A percentile compares a stretch with the other conserved stretches of the same genome.
Evolutionary conservation across 495 filamentous ascomycete species (phyloP).

Genomic region (Durotheca rogersii): DNA sequence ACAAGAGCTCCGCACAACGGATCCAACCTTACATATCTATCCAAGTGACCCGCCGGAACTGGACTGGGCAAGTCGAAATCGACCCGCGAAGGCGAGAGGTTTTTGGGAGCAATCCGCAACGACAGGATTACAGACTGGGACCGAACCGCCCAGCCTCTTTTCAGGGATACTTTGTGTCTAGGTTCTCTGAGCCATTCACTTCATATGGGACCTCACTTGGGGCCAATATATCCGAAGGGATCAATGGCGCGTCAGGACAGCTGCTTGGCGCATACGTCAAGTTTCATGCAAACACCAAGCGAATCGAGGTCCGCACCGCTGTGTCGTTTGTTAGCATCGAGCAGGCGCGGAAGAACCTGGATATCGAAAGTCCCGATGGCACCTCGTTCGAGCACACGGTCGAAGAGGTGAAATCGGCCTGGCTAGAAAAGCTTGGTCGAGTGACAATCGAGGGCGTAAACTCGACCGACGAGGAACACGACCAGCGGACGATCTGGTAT

Average conservation of each 20-base stretch:
- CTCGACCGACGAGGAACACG: slow-evolving; percentile 30
- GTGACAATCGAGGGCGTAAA: slow-evolving; percentile 36
- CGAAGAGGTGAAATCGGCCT: slow-evolving; percentile 27
- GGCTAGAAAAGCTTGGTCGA: slow-evolving; percentile 36
- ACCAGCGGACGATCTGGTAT: slow-evolving; percentile 37
- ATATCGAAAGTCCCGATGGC: slow-evolving; percentile 34
- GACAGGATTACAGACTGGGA: slow-evolving; percentile 36
- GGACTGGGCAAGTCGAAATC: slow-evolving; percentile 36
- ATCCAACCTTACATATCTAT: slow-evolving; percentile 31
- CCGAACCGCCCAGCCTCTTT: slow-evolving; percentile 33
- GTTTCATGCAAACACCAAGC: slow-evolving; percentile 15
- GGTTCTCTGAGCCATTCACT: slow-evolving; percentile 34
- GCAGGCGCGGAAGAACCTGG: slow-evolving; percentile 37
- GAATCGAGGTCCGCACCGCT: slow-evolving; percentile 36
- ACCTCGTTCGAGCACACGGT: slow-evolving; percentile 31
- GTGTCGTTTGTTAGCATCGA: slow-evolving; percentile 38
- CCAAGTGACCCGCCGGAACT: slow-evolving; percentile 36
- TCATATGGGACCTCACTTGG: slow-evolving; percentile 31
- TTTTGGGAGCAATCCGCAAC: slow-evolving; percentile 35
- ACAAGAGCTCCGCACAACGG: no score
- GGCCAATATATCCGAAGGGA: slow-evolving; percentile 18
- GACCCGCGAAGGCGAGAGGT: slow-evolving; percentile 29
- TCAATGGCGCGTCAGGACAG: slow-evolving; percentile 18
- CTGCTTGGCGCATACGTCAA: slow-evolving; percentile 32
- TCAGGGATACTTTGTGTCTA: slow-evolving; percentile 35